Percentiles rank a stretch among this genome's conserved stretches.
These are phyloP conservation scores for Aspergillus flavus DNA, from an alignment of 2,329 filamentous ascomycete genomes.

Conservation along the genomic window DNA sequence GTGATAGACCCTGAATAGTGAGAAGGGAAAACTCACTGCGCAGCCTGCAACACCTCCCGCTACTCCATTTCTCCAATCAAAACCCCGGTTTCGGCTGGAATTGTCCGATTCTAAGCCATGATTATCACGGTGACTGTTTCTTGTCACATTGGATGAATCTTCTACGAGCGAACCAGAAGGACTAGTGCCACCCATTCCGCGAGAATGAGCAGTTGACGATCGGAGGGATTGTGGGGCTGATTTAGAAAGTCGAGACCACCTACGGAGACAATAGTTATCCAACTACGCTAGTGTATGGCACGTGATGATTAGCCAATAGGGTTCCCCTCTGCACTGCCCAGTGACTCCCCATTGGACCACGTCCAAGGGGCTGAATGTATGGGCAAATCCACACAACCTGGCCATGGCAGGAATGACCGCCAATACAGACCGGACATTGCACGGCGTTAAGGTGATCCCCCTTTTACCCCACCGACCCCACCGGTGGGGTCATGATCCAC, in stretches of 20 bases:
- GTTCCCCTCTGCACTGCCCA: no score
- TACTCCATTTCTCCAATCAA: slow-evolving; percentile 63
- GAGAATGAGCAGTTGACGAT: neutral
- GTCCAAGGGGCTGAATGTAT: no score
- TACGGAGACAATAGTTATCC: no score
- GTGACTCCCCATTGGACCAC: no score
- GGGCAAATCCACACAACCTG: no score
- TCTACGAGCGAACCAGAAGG: fast-evolving
- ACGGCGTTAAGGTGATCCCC: neutral
- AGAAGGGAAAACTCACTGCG: slow-evolving; percentile 63
- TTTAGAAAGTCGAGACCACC: no score
- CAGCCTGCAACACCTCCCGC: slow-evolving; percentile 91
- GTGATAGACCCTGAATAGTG: fast-evolving
- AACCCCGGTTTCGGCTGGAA: neutral
- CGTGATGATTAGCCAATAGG: no score
- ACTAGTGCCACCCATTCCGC: neutral
- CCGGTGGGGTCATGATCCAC: no score
- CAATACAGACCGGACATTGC: neutral
- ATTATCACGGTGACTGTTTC: neutral
- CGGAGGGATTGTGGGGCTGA: no score
- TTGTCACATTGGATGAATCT: neutral
- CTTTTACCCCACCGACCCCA: no score
- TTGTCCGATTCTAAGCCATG: neutral
- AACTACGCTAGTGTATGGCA: no score
- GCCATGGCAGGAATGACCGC: no score